Evolutionary conservation across 2,329 filamentous ascomycete genomes (phyloP).

Genomic region (Arachnomyces sp.): DNA sequence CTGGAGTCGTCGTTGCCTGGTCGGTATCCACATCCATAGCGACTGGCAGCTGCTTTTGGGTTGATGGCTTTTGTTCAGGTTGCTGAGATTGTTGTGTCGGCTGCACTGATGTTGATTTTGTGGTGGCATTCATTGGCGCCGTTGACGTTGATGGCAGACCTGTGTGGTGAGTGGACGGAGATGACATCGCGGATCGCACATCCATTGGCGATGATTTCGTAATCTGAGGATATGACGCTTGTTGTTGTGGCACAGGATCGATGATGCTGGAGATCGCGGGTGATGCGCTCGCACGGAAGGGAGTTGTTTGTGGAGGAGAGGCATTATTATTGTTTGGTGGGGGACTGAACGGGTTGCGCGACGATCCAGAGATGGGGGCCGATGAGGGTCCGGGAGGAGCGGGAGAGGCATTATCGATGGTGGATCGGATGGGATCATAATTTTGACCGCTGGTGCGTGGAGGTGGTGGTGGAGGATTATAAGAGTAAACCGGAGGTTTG

Average conservation of each 20-base stretch:
- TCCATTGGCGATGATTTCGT: conserved; percentile 13
- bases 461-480: conserved; percentile 38
- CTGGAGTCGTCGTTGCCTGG: conserved; percentile 8
- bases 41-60: conserved; percentile 16
- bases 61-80: conserved; percentile 11
- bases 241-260: conserved; percentile 45
- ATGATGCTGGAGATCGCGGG: conserved; percentile 88
- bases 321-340: conserved; percentile 36
- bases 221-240: too few species aligned
- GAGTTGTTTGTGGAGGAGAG: conserved; percentile 44
- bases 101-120: neutral
- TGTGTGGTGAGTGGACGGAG: conserved; percentile 3
- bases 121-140: neutral
- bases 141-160: conserved; percentile 2
- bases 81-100: conserved; percentile 8
- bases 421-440: conserved; percentile 80
- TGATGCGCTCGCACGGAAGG: conserved; percentile 70
- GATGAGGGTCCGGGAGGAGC: conserved; percentile 43
- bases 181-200: conserved; percentile 4
- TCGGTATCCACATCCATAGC: conserved; percentile 29
- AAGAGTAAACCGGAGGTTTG: conserved; percentile 49
- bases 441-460: conserved; percentile 66
- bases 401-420: conserved; percentile 43
- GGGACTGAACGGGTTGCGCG: conserved; percentile 34
- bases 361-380: conserved; percentile 63